phyloP scores from a whole-genome alignment of 805 yeast species.

The Nakazawaea siamensis region DNA sequence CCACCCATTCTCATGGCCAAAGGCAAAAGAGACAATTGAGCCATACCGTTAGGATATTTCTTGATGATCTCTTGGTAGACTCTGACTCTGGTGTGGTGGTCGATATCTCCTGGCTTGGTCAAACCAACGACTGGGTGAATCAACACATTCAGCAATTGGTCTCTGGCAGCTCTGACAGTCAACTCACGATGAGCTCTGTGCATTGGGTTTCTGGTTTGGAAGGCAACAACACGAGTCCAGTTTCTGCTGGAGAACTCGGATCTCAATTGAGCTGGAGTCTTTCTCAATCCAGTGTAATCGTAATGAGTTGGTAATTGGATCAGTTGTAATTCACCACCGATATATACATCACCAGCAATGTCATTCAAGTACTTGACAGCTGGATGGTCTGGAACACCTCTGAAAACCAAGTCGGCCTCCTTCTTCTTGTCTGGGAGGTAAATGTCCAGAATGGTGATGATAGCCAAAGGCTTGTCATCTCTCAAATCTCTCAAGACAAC shows the following conservation, averaged over 20 bases:
- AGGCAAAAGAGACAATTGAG: conserved; percentile 79
- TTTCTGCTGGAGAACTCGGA: conserved; percentile 71
- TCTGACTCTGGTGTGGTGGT: conserved; percentile 94
- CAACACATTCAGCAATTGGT: conserved; percentile 76
- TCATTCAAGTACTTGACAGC: conserved; percentile 70
- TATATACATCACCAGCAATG: conserved; percentile 72
- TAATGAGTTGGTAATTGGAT: conserved; percentile 79
- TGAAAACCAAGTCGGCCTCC: conserved; percentile 82
- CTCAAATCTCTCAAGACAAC: conserved; percentile 74
- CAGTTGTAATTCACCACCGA: conserved; percentile 87
- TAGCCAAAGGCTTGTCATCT: conserved; percentile 72
- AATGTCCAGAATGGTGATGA: conserved; percentile 70
- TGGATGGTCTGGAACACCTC: conserved; percentile 97
- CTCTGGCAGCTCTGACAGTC: conserved; percentile 95
- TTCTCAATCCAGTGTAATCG: conserved; percentile 81
- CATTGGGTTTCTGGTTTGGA: conserved; percentile 98
- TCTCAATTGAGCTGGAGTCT: conserved; percentile 87
- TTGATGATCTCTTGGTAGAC: conserved; percentile 89
- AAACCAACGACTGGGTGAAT: conserved; percentile 97
- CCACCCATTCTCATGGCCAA: conserved; percentile 99
- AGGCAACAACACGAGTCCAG: conserved; percentile 89
- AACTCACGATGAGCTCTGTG: conserved; percentile 96
- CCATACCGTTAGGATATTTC: conserved; percentile 92
- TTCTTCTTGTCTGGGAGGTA: conserved; percentile 71
- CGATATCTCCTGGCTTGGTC: conserved; percentile 96